phyloP scores from a whole-genome alignment of 2,329 filamentous ascomycete species.

The Huntiella omanensis region DNA sequence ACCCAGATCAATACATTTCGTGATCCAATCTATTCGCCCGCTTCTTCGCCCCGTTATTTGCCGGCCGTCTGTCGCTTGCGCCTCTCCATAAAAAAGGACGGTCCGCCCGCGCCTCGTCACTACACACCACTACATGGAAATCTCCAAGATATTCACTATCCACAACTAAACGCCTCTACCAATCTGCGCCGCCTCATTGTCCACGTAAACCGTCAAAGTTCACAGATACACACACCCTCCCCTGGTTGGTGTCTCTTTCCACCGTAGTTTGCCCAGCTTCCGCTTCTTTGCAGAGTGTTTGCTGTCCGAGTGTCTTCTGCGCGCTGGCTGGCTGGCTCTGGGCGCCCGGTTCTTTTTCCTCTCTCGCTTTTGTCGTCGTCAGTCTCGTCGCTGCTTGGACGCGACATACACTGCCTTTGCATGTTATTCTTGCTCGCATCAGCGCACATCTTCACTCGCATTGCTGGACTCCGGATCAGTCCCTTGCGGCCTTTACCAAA shows the following conservation, averaged over 20 bases:
- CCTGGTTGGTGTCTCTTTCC: neutral
- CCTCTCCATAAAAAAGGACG: no score
- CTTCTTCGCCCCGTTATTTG: no score
- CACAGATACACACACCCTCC: neutral
- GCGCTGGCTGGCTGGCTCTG: no score
- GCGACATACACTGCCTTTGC: neutral
- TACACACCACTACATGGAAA: neutral
- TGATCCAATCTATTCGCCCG: no score
- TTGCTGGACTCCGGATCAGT: neutral
- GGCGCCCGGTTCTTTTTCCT: neutral
- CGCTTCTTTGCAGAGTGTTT: conserved; percentile 1
- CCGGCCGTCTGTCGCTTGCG: no score
- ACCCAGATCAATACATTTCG: no score
- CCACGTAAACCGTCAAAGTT: no score
- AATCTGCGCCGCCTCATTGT: no score
- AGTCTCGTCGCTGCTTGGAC: neutral
- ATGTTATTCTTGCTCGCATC: neutral
- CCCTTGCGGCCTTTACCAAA: neutral
- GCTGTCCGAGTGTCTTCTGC: conserved; percentile 7
- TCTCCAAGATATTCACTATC: neutral
- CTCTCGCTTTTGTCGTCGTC: conserved; percentile 1
- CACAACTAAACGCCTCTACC: no score
- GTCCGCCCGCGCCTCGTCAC: neutral
- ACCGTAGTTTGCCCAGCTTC: neutral
- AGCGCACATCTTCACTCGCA: neutral